phyloP scores from a whole-genome alignment of 1,139 yeast genomes.

The Yamadazyma triangularis region DNA sequence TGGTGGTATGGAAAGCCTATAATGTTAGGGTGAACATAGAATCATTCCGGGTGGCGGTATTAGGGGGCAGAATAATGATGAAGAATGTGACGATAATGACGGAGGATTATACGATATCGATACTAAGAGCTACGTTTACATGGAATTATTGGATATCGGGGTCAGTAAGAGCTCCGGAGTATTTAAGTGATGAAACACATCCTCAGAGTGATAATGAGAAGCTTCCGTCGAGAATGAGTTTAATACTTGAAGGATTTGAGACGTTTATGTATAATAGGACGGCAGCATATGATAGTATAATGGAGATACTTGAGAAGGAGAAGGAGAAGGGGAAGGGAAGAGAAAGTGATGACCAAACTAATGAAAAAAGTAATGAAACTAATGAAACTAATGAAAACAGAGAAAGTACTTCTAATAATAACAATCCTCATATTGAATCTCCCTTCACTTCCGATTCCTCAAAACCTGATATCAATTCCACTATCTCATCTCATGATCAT shows the following conservation, averaged over 20 bases:
- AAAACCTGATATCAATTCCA: constrained; percentile 1
- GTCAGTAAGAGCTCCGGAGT: constrained; percentile 45
- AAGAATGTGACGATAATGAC: constrained; percentile 71
- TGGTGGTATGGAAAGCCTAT: constrained; percentile 56
- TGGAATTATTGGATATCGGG: constrained; percentile 86
- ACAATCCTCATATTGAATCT: too few relatives aligned
- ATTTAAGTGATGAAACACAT: constrained; percentile 20
- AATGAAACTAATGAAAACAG: background rate
- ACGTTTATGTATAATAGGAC: constrained; percentile 77
- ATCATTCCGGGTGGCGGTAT: constrained; percentile 65
- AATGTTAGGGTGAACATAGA: constrained; percentile 62
- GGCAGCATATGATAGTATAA: constrained; percentile 65
- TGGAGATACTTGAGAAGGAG: constrained; percentile 35
- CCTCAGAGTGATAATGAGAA: constrained; percentile 34
- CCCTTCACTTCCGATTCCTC: too few relatives aligned
- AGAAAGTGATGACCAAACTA: background rate
- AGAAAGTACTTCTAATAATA: background rate
- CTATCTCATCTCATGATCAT: constrained; percentile 1
- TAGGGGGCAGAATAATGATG: constrained; percentile 80
- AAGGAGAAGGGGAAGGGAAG: background rate
- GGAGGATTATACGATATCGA: constrained; percentile 63
- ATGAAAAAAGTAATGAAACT: constrained; percentile 10
- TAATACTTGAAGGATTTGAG: constrained; percentile 74
- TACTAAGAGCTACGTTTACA: constrained; percentile 68
- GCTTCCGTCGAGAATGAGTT: constrained; percentile 55